Percentiles rank a stretch among this genome's conserved stretches.
phyloP scores from a whole-genome alignment of 305 asterid species.

The Rubia balearica region DNA sequence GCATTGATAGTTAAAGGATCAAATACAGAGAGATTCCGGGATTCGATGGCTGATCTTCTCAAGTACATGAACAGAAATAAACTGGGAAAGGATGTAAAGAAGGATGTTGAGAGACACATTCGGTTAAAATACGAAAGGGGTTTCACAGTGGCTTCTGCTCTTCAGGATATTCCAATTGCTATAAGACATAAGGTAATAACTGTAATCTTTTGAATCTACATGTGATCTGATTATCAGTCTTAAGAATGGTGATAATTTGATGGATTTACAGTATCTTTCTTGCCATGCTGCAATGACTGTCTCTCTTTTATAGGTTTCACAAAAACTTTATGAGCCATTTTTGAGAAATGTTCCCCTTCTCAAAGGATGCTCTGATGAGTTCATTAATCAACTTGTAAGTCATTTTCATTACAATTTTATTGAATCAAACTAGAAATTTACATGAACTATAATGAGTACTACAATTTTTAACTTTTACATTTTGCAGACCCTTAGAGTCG shows the following conservation, averaged over 20 bases:
- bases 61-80: slow-evolving; percentile 50
- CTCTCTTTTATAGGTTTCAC: slow-evolving; percentile 45
- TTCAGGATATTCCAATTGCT: slow-evolving; percentile 55
- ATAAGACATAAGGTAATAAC: slow-evolving; percentile 47
- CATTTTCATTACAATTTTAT: not conserved
- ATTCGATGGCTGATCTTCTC: slow-evolving; percentile 53
- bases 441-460: no score
- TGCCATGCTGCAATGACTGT: not conserved
- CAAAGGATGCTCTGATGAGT: slow-evolving; percentile 48
- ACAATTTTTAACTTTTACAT: not conserved
- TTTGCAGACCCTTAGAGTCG: slow-evolving; percentile 42
- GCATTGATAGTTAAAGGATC: slow-evolving; percentile 79
- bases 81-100: slow-evolving; percentile 43
- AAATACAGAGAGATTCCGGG: slow-evolving; percentile 58
- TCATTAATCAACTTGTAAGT: slow-evolving; percentile 61
- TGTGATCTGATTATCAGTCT: not conserved
- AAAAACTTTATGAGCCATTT: slow-evolving; percentile 41
- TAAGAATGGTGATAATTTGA: not conserved
- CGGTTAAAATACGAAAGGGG: slow-evolving; percentile 54
- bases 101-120: slow-evolving; percentile 50
- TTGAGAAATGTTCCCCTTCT: slow-evolving; percentile 48
- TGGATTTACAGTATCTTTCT: not conserved
- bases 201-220: not conserved
- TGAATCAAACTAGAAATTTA: not conserved
- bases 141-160: slow-evolving; percentile 37